A percentile compares a stretch with the other conserved stretches of the same genome.
Conservation (phyloP, 208 protist species). For the Trypanosomatidae sp. region DNA sequence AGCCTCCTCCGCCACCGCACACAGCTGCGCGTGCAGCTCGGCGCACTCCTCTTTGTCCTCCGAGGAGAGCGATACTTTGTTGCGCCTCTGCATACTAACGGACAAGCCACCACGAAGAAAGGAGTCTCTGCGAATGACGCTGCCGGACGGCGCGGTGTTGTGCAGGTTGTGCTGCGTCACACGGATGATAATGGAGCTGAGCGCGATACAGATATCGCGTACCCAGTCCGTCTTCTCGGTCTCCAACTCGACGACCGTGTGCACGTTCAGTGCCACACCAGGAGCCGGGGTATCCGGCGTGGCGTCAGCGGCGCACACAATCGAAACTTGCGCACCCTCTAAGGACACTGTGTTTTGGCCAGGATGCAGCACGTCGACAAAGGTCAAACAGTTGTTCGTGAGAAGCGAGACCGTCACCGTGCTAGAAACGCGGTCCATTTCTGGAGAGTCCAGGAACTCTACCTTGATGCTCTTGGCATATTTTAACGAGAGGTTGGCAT, state of each 20-base stretch:
- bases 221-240: slow-evolving; percentile 73
- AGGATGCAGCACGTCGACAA: slow-evolving; percentile 19
- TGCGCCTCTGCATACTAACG: slow-evolving; percentile 15
- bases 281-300: slow-evolving; percentile 13
- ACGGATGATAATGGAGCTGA: slow-evolving; percentile 62
- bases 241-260: slow-evolving; percentile 45
- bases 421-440: slow-evolving; percentile 12
- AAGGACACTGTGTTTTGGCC: slow-evolving; percentile 15
- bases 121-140: slow-evolving; percentile 12
- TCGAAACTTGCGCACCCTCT: slow-evolving; percentile 26
- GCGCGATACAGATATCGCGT: slow-evolving; percentile 62
- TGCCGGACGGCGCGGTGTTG: slow-evolving; percentile 25
- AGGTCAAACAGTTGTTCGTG: slow-evolving; percentile 25
- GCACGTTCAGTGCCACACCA: slow-evolving; percentile 25
- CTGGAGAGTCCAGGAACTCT: slow-evolving; percentile 20
- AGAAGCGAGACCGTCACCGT: slow-evolving; percentile 28
- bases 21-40: slow-evolving; percentile 28
- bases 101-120: slow-evolving; percentile 35
- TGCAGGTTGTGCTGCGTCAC: slow-evolving; percentile 36
- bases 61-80: slow-evolving; percentile 5
- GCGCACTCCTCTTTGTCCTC: slow-evolving; percentile 27
- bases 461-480: slow-evolving; percentile 66
- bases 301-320: slow-evolving; percentile 21
- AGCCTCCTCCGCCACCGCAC: slow-evolving; percentile 19
- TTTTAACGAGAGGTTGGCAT: slow-evolving; percentile 50